Conservation (phyloP, 164 flowering plant species). For the Stephania cephalantha region DNA sequence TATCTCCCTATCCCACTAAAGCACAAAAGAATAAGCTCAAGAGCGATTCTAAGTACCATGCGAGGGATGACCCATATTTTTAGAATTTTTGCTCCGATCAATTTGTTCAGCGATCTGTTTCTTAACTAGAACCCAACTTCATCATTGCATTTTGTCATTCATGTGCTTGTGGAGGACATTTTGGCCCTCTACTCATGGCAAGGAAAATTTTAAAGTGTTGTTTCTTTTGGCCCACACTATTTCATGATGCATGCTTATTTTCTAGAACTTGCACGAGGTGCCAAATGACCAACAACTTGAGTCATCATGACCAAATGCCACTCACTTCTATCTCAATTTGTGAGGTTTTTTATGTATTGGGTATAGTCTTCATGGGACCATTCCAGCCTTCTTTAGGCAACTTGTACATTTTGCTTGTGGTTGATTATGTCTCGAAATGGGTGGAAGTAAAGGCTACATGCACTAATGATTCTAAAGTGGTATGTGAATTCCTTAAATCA, state of each 20-base stretch:
- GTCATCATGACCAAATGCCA: neutral
- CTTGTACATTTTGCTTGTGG: no score
- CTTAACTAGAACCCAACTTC: conserved; percentile 1
- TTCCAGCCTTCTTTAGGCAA: neutral
- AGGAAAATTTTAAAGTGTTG: neutral
- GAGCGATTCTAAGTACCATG: no score
- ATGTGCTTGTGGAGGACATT: neutral
- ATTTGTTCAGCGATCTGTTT: no score
- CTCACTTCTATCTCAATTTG: neutral
- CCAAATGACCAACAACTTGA: neutral
- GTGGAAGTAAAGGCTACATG: neutral
- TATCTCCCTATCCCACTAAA: no score
- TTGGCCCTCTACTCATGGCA: neutral
- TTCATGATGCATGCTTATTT: neutral
- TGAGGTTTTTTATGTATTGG: conserved; percentile 9
- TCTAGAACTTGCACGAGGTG: neutral
- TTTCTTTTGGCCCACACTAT: no score
- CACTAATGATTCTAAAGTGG: neutral
- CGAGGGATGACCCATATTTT: no score
- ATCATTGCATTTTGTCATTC: neutral
- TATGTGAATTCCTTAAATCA: neutral
- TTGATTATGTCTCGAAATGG: no score
- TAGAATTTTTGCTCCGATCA: no score
- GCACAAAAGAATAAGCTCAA: no score
- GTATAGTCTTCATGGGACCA: conserved; percentile 9